phyloP scores from a whole-genome alignment of 2,329 filamentous ascomycete species.

The Paramyrothecium sp. region DNA sequence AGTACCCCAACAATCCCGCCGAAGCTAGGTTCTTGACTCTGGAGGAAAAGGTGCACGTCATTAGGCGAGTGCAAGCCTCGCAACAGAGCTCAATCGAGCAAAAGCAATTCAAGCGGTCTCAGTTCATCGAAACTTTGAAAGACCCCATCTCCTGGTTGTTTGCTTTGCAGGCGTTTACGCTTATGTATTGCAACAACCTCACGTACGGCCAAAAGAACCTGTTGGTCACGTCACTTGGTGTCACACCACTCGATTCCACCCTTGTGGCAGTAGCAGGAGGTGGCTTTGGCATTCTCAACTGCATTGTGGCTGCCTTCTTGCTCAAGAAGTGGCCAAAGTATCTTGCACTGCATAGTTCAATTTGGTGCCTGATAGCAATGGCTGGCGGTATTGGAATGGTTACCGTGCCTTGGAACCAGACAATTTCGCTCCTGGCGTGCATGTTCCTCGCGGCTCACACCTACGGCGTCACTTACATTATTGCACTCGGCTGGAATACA shows the following conservation, averaged over 20 bases:
- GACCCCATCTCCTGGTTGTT: constrained; percentile 31
- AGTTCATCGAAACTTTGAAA: constrained; percentile 23
- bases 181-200: constrained; percentile 36
- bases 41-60: constrained; percentile 38
- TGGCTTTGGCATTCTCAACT: constrained; percentile 28
- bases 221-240: constrained; percentile 30
- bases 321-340: constrained; percentile 27
- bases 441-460: constrained; percentile 30
- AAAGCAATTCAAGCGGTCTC: constrained; percentile 30
- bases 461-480: constrained; percentile 26
- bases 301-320: constrained; percentile 27
- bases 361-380: constrained; percentile 23
- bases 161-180: constrained; percentile 25
- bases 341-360: constrained; percentile 24
- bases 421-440: constrained; percentile 19
- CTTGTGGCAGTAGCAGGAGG: constrained; percentile 35
- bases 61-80: constrained; percentile 27
- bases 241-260: constrained; percentile 34
- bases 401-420: constrained; percentile 21
- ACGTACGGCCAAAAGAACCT: constrained; percentile 37
- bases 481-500: constrained; percentile 33
- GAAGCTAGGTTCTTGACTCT: constrained; percentile 35
- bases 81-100: constrained; percentile 34
- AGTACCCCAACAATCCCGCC: constrained; percentile 35
- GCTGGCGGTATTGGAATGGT: constrained; percentile 24